Percentiles rank a stretch among this genome's conserved stretches.
These are phyloP conservation scores for Xylariales sp. DNA, from an alignment of 2,329 filamentous ascomycete species.

Conservation along the genomic window DNA sequence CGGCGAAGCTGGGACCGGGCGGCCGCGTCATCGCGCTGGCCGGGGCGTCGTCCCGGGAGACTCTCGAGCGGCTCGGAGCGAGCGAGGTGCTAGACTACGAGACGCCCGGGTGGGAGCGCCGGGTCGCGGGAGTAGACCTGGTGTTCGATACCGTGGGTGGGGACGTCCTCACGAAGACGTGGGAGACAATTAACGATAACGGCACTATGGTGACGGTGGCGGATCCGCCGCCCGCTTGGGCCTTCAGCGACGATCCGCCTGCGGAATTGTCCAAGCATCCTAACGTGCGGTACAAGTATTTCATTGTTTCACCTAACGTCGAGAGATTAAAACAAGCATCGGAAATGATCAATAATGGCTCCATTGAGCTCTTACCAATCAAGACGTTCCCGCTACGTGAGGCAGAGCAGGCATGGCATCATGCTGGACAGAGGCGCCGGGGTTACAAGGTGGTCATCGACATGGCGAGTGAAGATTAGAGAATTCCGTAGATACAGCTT, in stretches of 20 bases:
- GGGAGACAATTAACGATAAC: slow-evolving; percentile 21
- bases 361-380: slow-evolving; percentile 14
- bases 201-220: slow-evolving; percentile 29
- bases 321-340: slow-evolving; percentile 14
- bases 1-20: slow-evolving; percentile 9
- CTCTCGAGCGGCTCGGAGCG: not conserved
- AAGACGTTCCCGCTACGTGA: slow-evolving; percentile 16
- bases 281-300: slow-evolving; percentile 20
- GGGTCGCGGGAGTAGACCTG: slow-evolving; percentile 16
- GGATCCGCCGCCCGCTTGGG: slow-evolving; percentile 28
- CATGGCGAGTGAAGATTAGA: no score
- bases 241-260: slow-evolving; percentile 15
- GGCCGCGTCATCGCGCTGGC: slow-evolving; percentile 24
- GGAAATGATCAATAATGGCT: slow-evolving; percentile 16
- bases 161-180: slow-evolving; percentile 20
- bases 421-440: slow-evolving; percentile 15
- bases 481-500: no score
- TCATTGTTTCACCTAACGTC: slow-evolving; percentile 19
- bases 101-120: slow-evolving; percentile 7
- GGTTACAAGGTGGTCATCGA: slow-evolving; percentile 22
- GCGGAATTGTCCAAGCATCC: slow-evolving; percentile 14
- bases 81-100: slow-evolving; percentile 6
- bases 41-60: slow-evolving; percentile 6
- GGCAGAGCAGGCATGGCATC: slow-evolving; percentile 21
- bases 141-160: slow-evolving; percentile 28